Base-by-base conservation (phyloP, 805 yeast genomes). In the Pichia scutulata region DNA sequence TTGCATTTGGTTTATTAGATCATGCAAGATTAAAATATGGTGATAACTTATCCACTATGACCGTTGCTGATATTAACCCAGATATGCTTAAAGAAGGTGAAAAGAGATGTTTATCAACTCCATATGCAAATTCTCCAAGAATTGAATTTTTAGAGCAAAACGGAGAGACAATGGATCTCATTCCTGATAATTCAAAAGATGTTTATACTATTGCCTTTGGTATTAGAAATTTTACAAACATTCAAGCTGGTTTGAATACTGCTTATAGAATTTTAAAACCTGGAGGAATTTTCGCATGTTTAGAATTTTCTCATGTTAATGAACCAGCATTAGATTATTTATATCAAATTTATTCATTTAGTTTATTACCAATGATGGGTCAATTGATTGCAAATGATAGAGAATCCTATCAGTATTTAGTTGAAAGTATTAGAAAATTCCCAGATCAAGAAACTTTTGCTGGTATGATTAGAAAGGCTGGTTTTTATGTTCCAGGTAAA, bases 151-250 rank as follows among this genome's bases (percentile, higher is more conserved):
- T 88, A 53, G 96, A 86, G 41, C 98, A 92, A 69, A 90, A 93
- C 61, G 99, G 98, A 55, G 97, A 93, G 70, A 74, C 75, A 9
- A 76, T 93, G 72, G 97, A 89, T 58, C 74, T 80, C 49, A 86
- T 93, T 56, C 84, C 82, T 44, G 89, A 85, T 60, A 82, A 84
- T 65, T 87, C 96, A 8, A 92, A 89, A 70, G 99, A 93, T 65
- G 82, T 93, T 47, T 93, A 93, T 69, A 93, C 99, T 2, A 89
- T 93, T 59, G 95, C 97, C 3, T 93, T 93, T 67, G 99, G 99
- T 52, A 93, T 93, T 70, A 81, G 99, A 69, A 93, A 93, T 70
- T 93, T 95, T 69, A 93, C 99, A 51, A 77, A 93, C 66, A 83
- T 93, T 60, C 97, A 90, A 69, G 89, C 89, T 6, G 99, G 98